Evolutionary conservation across 1,284 basidiomycete genomes (phyloP).

Genomic region (Pisolithus thermaeus): DNA sequence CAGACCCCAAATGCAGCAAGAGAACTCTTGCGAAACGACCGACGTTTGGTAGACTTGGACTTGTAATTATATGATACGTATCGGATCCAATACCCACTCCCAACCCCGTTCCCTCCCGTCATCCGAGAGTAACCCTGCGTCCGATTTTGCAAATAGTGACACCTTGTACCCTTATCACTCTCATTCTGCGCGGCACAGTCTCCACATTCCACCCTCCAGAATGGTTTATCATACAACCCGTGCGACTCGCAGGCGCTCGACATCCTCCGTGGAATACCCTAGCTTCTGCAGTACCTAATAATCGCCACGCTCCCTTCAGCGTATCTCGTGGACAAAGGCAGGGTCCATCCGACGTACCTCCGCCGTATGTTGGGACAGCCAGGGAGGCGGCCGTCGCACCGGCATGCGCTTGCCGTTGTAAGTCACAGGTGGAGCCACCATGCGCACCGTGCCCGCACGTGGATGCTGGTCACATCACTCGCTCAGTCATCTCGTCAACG

Average conservation of each 20-base stretch:
- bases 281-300: slow-evolving; percentile 66
- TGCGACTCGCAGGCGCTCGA: slow-evolving; percentile 46
- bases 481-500: slow-evolving; percentile 8
- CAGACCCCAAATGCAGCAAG: slow-evolving; percentile 27
- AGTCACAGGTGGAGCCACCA: slow-evolving; percentile 81
- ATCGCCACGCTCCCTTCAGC: slow-evolving; percentile 6
- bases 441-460: slow-evolving; percentile 76
- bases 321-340: slow-evolving; percentile 1
- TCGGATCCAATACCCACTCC: slow-evolving; percentile 5
- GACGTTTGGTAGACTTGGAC: slow-evolving; percentile 9
- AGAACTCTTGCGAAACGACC: slow-evolving; percentile 12
- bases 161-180: slow-evolving; percentile 10
- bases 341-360: slow-evolving; percentile 46
- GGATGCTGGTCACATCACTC: slow-evolving; percentile 47
- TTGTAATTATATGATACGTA: slow-evolving; percentile 12
- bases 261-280: slow-evolving; percentile 55
- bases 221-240: slow-evolving; percentile 43
- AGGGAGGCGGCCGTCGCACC: slow-evolving; percentile 73
- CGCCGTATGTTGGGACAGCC: slow-evolving; percentile 76
- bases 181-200: neutral
- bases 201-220: slow-evolving; percentile 17
- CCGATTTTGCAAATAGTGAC: slow-evolving; percentile 21
- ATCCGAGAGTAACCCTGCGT: slow-evolving; percentile 18
- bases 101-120: slow-evolving; percentile 11
- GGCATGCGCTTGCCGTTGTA: slow-evolving; percentile 84